Evolutionary conservation across 805 yeast genomes (phyloP).

Genomic region (Ogataea naganishii): DNA sequence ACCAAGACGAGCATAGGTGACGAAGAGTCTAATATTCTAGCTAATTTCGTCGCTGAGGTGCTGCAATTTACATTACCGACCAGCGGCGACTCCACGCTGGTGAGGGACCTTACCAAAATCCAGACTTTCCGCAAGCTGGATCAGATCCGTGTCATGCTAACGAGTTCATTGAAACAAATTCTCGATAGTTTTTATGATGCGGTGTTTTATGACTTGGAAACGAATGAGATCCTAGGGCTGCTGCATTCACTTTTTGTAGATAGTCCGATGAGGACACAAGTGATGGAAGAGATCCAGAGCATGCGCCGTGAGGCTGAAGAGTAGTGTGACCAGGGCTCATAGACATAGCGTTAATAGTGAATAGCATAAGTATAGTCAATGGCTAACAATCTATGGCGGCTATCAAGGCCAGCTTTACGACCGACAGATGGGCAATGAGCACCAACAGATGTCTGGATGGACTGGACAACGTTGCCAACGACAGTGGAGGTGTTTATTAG

Average conservation of each 20-base stretch:
- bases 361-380: no score
- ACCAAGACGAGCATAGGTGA: conserved; percentile 21
- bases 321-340: no score
- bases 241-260: conserved; percentile 36
- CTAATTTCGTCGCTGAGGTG: conserved; percentile 6
- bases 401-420: no score
- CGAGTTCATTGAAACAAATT: conserved; percentile 33
- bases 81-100: conserved; percentile 1
- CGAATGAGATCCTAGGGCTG: conserved; percentile 34
- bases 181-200: conserved; percentile 44
- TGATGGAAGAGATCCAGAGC: conserved; percentile 37
- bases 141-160: conserved; percentile 18
- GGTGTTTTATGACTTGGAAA: conserved; percentile 37
- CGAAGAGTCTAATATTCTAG: conserved; percentile 20
- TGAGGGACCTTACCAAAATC: conserved; percentile 8
- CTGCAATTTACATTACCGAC: conserved; percentile 4
- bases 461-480: no score
- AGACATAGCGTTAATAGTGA: no score
- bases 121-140: conserved; percentile 20
- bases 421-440: no score
- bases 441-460: no score
- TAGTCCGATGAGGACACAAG: conserved; percentile 34
- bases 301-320: conserved; percentile 24
- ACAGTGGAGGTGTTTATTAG: no score
- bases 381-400: no score